Evolutionary conservation across 2,329 filamentous ascomycete genomes (phyloP), one percentile per base, ranked within the genome.

Genomic region (Rutstroemia sp.): DNA sequence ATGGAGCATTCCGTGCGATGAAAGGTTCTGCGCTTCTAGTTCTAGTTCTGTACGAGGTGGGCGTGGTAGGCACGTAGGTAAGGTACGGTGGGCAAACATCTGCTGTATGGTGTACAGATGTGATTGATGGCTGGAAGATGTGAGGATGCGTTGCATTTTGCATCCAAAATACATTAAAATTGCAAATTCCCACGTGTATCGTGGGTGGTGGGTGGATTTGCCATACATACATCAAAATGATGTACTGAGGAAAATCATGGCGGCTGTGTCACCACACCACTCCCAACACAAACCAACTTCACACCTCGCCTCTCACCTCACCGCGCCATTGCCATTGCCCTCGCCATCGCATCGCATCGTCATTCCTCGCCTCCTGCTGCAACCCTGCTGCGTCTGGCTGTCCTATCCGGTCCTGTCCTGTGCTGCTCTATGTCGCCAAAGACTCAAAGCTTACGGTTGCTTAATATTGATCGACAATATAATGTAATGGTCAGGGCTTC

Each of bases 181-280:
- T 30, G 36, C 10, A 30, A 50, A 55, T 34, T 36, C 48, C 53
- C 53, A 55, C 53, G 53, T 55, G 53, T 50, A 27, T 34, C 30
- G 30, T 12, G 30, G 3, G 30, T 34, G 30, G 30, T 34, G 12
- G 30, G 12, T 5, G 16, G 17, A 42, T 17, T 42, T 42, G 4
- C 39, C 39, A 42, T 42, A 42, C 39, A 42, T 17, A 17, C 39
- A 42, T 42, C 16, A 19, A 42, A 17, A 17, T 42, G 16, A 42
- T 42, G 39, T n/a, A 42, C 17, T n/a, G 16, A 17, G 17, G 21
- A 55, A 19, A 51, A 55, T 36, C 27, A 50, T 49, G 34, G 30
- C 46, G 53, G 53, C 25, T 51, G 53, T 55, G 19, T 34, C 40
- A 54, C 53, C 46, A 55, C 53, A 54, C 52, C 25, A n/a, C 30